Percentiles rank a stretch among this genome's conserved stretches.
Conservation (phyloP, 1,284 basidiomycete species). For the Ceratobasidium theobromae region DNA sequence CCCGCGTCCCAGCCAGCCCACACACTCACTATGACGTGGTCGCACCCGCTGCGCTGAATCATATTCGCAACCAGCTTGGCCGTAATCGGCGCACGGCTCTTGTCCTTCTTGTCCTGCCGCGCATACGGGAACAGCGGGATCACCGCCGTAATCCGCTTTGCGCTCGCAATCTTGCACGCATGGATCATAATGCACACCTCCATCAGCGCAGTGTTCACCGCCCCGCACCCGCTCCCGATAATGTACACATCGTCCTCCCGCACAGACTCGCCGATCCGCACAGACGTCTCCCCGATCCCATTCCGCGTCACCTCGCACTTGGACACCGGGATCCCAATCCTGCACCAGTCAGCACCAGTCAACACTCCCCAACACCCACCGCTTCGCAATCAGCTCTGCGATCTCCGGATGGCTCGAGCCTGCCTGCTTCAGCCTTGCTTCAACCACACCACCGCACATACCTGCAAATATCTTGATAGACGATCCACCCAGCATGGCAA, state of each 20-base stretch:
- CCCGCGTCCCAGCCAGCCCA: background rate
- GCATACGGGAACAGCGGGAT: conserved; percentile 94
- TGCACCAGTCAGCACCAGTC: too few species aligned
- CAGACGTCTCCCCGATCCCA: conserved; percentile 89
- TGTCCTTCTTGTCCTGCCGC: conserved; percentile 99
- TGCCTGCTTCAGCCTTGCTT: too few species aligned
- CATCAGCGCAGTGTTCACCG: conserved; percentile 86
- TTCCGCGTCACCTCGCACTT: conserved; percentile 85
- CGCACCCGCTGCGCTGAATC: conserved; percentile 96
- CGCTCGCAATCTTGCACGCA: conserved; percentile 97
- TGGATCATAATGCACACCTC: conserved; percentile 99
- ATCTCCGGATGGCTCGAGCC: conserved; percentile 96
- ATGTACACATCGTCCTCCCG: conserved; percentile 99
- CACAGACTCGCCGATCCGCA: conserved; percentile 92
- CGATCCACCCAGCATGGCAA: conserved; percentile 79
- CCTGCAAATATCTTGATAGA: conserved; percentile 93
- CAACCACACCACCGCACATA: too few species aligned
- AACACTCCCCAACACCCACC: conserved; percentile 62
- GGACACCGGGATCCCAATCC: conserved; percentile 81
- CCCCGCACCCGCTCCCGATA: conserved; percentile 89
- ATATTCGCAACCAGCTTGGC: conserved; percentile 99
- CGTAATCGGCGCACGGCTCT: conserved; percentile 96
- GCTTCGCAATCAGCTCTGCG: conserved; percentile 89
- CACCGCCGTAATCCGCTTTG: conserved; percentile 94
- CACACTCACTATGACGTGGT: conserved; percentile 91